phyloP scores from a whole-genome alignment of 768 basidiomycete species.

The Neoboletus magnificus region DNA sequence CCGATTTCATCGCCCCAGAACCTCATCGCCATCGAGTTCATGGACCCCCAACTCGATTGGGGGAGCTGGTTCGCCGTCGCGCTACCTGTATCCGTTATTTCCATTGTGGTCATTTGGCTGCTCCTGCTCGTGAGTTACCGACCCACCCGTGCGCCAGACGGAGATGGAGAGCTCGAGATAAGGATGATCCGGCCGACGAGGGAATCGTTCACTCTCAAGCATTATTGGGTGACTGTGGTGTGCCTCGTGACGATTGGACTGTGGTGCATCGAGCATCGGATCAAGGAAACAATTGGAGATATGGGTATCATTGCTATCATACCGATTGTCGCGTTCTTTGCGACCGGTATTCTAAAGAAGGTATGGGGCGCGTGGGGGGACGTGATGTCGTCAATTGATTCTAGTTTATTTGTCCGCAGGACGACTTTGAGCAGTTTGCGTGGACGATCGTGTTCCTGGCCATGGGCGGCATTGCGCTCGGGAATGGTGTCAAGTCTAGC shows the following conservation, averaged over 20 bases:
- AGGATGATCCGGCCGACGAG: slow-evolving; percentile 78
- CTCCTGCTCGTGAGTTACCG: slow-evolving; percentile 81
- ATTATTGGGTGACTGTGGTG: slow-evolving; percentile 86
- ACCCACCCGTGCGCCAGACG: slow-evolving; percentile 67
- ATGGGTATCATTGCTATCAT: slow-evolving; percentile 98
- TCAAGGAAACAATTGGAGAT: slow-evolving; percentile 79
- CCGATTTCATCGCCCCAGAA: slow-evolving; percentile 99
- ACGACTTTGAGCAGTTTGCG: slow-evolving; percentile 91
- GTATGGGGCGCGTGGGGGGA: slow-evolving; percentile 37
- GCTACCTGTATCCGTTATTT: slow-evolving; percentile 83
- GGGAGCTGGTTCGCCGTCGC: slow-evolving; percentile 91
- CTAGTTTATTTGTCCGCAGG: slow-evolving; percentile 41
- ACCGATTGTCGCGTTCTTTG: slow-evolving; percentile 91
- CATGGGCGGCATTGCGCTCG: slow-evolving; percentile 97
- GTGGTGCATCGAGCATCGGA: slow-evolving; percentile 84
- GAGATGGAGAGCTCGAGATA: slow-evolving; percentile 78
- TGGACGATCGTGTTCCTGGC: slow-evolving; percentile 96
- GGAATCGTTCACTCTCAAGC: slow-evolving; percentile 78
- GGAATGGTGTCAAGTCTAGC: slow-evolving; percentile 87
- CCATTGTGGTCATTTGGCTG: slow-evolving; percentile 88
- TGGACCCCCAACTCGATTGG: slow-evolving; percentile 89
- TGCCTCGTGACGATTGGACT: slow-evolving; percentile 81
- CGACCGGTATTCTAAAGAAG: slow-evolving; percentile 91
- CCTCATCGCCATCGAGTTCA: slow-evolving; percentile 82
- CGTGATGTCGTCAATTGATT: not conserved